Conservation (phyloP, 1,284 basidiomycete species). For the Salmacisia buchloeana region DNA sequence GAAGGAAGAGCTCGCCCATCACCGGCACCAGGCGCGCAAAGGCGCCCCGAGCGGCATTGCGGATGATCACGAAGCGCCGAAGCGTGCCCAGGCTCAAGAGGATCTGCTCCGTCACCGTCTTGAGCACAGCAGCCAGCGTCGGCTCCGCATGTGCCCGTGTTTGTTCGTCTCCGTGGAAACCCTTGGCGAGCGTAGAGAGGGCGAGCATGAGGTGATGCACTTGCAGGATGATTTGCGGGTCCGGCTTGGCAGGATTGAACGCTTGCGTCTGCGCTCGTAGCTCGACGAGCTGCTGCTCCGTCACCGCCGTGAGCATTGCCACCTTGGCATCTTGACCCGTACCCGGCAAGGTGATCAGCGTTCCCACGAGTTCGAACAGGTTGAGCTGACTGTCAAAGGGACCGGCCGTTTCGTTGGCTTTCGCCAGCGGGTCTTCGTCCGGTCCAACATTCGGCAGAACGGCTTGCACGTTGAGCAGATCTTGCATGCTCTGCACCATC, state of each 20-base stretch:
- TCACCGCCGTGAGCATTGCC: slow-evolving; percentile 71
- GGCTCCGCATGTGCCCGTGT: slow-evolving; percentile 60
- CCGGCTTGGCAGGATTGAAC: slow-evolving; percentile 7
- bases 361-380: slow-evolving; percentile 86
- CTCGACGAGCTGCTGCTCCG: slow-evolving; percentile 62
- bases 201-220: slow-evolving; percentile 96
- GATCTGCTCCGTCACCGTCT: slow-evolving; percentile 80
- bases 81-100: slow-evolving; percentile 79
- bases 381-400: slow-evolving; percentile 88
- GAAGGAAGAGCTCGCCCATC: slow-evolving; percentile 69
- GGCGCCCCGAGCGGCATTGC: slow-evolving; percentile 76
- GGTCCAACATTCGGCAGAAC: slow-evolving; percentile 57
- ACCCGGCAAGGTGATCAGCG: slow-evolving; percentile 64
- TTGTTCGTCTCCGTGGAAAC: slow-evolving; percentile 59
- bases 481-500: slow-evolving; percentile 50
- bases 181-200: slow-evolving; percentile 88
- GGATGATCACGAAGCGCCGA: slow-evolving; percentile 78
- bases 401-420: slow-evolving; percentile 69
- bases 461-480: slow-evolving; percentile 55
- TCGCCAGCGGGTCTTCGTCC: slow-evolving; percentile 62
- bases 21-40: slow-evolving; percentile 89
- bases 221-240: slow-evolving; percentile 65
- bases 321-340: slow-evolving; percentile 68
- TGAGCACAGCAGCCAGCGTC: slow-evolving; percentile 72
- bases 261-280: slow-evolving; percentile 51